Evolutionary conservation across 2,329 filamentous ascomycete genomes (phyloP).

Genomic region (Ophiostoma quercus): DNA sequence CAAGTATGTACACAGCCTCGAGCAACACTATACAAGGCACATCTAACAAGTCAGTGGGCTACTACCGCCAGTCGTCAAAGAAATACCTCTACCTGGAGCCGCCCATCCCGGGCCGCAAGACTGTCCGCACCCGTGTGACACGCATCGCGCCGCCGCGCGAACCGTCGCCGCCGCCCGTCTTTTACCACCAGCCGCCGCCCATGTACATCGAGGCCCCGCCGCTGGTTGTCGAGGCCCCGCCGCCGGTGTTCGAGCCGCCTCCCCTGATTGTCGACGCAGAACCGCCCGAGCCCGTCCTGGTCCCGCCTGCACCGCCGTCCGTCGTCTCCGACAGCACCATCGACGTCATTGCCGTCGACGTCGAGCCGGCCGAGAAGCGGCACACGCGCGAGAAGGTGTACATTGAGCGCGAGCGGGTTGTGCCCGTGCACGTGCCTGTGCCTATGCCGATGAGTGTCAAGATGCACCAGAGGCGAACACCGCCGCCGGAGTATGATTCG

Average conservation of each 20-base stretch:
- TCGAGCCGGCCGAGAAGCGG: constrained; percentile 33
- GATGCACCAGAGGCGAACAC: not conserved
- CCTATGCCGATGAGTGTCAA: not conserved
- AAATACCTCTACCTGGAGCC: constrained; percentile 41
- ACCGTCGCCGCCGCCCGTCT: not conserved
- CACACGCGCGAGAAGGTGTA: constrained; percentile 33
- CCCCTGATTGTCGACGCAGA: not conserved
- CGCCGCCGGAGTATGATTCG: not conserved
- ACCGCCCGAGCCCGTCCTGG: not conserved
- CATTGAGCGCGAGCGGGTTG: constrained; percentile 40
- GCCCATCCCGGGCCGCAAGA: constrained; percentile 36
- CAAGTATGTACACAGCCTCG: not conserved
- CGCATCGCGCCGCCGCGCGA: constrained; percentile 36
- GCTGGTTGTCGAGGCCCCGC: not conserved
- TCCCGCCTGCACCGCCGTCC: not conserved
- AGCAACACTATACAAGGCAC: not conserved
- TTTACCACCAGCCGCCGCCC: not conserved
- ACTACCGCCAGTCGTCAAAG: constrained; percentile 31
- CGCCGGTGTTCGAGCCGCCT: not conserved
- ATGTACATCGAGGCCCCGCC: not conserved
- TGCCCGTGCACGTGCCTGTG: constrained; percentile 35
- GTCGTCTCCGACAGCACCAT: constrained; percentile 31
- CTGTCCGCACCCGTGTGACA: constrained; percentile 37
- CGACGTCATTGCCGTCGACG: constrained; percentile 42
- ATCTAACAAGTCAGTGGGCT: constrained; percentile 24